Base-by-base conservation (phyloP, 2,329 filamentous ascomycete genomes). In the Trichoderma harzianum region DNA sequence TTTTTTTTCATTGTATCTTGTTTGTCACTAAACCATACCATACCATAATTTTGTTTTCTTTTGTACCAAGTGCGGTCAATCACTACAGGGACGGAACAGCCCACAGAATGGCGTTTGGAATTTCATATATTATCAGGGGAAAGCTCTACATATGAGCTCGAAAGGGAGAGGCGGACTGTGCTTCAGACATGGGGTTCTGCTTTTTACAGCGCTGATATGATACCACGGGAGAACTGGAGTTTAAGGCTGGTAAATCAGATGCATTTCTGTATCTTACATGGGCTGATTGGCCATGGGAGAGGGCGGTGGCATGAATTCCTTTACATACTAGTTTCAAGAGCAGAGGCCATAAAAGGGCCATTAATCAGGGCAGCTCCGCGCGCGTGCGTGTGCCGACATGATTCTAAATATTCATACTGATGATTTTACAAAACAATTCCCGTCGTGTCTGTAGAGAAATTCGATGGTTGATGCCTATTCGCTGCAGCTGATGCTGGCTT, bases 211-310 rank as follows among this genome's bases (percentile, higher is more conserved):
- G 58, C 72, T 76, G 77, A 79, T 75, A 81, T 81, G 80, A 81
- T 81, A 81, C 79, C 79, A 81, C 73, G 76, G 77, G 66, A 78
- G 74, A 55, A 73, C 66, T 76, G 80, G 80, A 75, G 77, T 79
- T 77, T 77, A 74, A 72, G 74, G 78, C 76, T 74, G 75, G 74
- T 69, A 61, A 26, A 60, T 61, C 66, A 61, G 66, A 68, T 69
- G 53, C 66, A 69, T 75, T 75, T 73, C 71, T 65, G 67, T 72
- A 58, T 63, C 58, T 72, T 60, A 62, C 51, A 53, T 24, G 34
- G 63, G 63, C 28, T 36, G 36, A 21, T 68, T 67, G 60, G 24
- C 62, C 55, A 64, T 69, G 53, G 34, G 30, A 60, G 57, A 60
- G 10, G 36, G 55, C 51, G 36, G 36, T 62, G 57, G 66, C 55